Percentiles rank a stretch among this genome's conserved stretches.
These are phyloP conservation scores for Podaxis pistillaris DNA, from an alignment of 768 basidiomycete genomes.

Conservation along the genomic window DNA sequence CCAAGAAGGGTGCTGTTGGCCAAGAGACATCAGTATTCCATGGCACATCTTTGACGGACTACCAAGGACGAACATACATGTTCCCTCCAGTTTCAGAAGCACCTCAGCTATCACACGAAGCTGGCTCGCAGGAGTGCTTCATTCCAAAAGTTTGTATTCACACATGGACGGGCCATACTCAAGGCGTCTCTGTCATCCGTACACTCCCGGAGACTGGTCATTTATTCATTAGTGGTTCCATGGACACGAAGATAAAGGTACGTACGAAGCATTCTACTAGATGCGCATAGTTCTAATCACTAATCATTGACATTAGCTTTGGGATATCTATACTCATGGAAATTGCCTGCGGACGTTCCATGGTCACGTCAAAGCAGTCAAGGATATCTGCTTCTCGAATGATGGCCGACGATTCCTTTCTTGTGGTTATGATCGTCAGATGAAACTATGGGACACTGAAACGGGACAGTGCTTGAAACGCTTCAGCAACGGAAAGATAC, in stretches of 20 bases:
- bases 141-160: constrained; percentile 95
- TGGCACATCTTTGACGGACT: constrained; percentile 94
- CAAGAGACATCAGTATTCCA: constrained; percentile 96
- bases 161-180: constrained; percentile 98
- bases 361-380: constrained; percentile 95
- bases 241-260: constrained; percentile 99
- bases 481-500: constrained; percentile 97
- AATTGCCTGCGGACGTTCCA: constrained; percentile 97
- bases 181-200: constrained; percentile 91
- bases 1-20: constrained; percentile 75
- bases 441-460: constrained; percentile 99
- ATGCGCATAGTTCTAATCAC: constrained; percentile 13
- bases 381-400: constrained; percentile 94
- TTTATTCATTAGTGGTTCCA: constrained; percentile 87
- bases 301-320: constrained; percentile 57
- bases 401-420: constrained; percentile 88
- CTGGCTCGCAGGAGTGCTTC: constrained; percentile 86
- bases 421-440: constrained; percentile 93
- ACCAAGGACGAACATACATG: constrained; percentile 98
- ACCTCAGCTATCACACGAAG: constrained; percentile 75
- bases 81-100: constrained; percentile 88
- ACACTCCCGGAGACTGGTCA: constrained; percentile 93
- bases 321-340: constrained; percentile 97
- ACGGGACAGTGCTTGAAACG: constrained; percentile 96
- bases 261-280: constrained; percentile 7